Conservation (phyloP, 2,329 filamentous ascomycete genomes). For the Neophaeococcomyces aloes region DNA sequence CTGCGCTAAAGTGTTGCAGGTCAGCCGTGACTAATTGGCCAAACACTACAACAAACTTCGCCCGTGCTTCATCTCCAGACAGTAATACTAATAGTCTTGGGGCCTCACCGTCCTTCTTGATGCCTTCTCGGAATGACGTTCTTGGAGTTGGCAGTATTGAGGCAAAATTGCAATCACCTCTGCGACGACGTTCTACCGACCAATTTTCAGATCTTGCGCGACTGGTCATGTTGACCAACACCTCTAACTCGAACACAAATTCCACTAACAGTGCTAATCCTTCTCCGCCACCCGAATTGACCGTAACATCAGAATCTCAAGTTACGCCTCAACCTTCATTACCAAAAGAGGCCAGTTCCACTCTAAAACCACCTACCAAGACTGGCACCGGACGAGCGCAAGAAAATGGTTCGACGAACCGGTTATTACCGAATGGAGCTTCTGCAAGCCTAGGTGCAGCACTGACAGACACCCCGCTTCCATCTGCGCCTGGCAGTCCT, state of each 20-base stretch:
- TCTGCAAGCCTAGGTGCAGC: conserved; percentile 38
- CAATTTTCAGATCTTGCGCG: conserved; percentile 3
- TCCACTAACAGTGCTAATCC: conserved; percentile 2
- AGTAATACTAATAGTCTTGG: too few relatives aligned
- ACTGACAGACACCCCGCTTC: conserved; percentile 52
- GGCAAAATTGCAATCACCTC: conserved; percentile 3
- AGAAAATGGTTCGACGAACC: conserved; percentile 8
- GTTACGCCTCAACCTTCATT: background rate
- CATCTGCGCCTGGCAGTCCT: conserved; percentile 53
- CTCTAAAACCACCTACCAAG: conserved; percentile 18
- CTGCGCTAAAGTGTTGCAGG: too few relatives aligned
- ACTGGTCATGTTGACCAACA: conserved; percentile 9
- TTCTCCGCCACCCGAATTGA: conserved; percentile 5
- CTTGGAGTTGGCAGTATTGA: background rate
- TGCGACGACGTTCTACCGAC: conserved; percentile 1
- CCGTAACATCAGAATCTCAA: background rate
- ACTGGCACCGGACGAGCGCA: conserved; percentile 14
- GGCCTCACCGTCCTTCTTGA: background rate
- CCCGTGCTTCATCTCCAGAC: too few relatives aligned
- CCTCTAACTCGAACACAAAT: background rate
- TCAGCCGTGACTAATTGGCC: too few relatives aligned
- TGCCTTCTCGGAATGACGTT: conserved; percentile 4
- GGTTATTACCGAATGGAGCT: conserved; percentile 2
- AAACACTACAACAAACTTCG: too few relatives aligned
- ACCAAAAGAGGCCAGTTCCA: conserved; percentile 4